Conservation (phyloP, 164 flowering plant species). For the Santalum album region DNA sequence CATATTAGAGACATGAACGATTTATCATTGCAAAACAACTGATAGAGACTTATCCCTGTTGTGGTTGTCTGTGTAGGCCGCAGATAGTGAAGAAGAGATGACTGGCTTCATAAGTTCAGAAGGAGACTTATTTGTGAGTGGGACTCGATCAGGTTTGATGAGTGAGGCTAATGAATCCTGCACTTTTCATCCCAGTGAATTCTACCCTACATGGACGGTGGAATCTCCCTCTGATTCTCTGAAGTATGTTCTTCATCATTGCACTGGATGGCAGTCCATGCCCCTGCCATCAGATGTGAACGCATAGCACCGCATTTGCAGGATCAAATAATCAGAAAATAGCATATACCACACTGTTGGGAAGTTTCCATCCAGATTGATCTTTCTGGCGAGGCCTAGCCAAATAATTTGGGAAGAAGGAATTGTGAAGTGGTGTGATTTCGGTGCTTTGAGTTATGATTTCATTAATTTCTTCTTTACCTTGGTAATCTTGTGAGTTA, state of each 20-base stretch:
- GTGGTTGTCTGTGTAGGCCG: slow-evolving; percentile 31
- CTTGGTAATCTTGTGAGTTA: no score
- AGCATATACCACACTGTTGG: no score
- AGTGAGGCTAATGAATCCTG: slow-evolving; percentile 4
- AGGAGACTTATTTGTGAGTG: slow-evolving; percentile 47
- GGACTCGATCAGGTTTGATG: slow-evolving; percentile 32
- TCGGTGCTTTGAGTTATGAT: no score
- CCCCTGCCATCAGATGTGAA: slow-evolving; percentile 31
- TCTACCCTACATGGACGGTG: slow-evolving; percentile 47
- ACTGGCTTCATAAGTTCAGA: slow-evolving; percentile 51
- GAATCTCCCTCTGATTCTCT: slow-evolving; percentile 38
- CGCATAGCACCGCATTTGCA: no score
- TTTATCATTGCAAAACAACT: no score
- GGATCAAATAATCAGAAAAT: no score
- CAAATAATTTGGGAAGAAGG: no score
- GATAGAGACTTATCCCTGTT: slow-evolving; percentile 5
- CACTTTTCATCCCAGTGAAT: slow-evolving; percentile 51
- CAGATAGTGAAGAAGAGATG: slow-evolving; percentile 34
- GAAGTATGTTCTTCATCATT: slow-evolving; percentile 36
- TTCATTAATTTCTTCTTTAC: no score
- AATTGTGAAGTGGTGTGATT: no score
- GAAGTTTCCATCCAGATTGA: no score
- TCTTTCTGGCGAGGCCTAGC: no score
- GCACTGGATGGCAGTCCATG: slow-evolving; percentile 50
- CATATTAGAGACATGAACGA: no score